These are phyloP conservation scores for Trichothecium sympodiale DNA, from an alignment of 2,329 filamentous ascomycete species.

Conservation along the genomic window DNA sequence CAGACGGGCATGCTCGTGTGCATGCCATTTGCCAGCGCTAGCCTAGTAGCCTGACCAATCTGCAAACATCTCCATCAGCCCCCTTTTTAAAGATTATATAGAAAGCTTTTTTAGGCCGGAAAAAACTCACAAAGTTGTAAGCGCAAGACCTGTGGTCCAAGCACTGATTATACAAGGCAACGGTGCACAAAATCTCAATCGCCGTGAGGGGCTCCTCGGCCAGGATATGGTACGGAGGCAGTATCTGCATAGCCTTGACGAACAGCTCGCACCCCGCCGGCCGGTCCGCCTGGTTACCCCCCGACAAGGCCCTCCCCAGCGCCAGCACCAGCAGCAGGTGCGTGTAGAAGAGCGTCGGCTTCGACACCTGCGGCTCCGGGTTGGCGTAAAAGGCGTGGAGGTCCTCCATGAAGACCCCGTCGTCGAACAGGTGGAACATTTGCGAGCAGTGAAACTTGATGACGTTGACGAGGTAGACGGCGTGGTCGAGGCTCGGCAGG, in stretches of 20 bases:
- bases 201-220: conserved; percentile 30
- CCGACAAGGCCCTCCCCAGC: conserved; percentile 42
- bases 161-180: conserved; percentile 40
- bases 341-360: conserved; percentile 32
- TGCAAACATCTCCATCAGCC: conserved; percentile 12
- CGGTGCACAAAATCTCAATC: conserved; percentile 38
- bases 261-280: conserved; percentile 37
- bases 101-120: not conserved
- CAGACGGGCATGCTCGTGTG: conserved; percentile 37
- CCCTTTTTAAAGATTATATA: too few relatives aligned
- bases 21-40: conserved; percentile 37
- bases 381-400: conserved; percentile 17
- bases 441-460: conserved; percentile 46
- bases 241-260: conserved; percentile 28
- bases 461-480: conserved; percentile 41
- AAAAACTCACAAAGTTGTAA: conserved; percentile 27
- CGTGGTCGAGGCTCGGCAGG: conserved; percentile 39
- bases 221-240: conserved; percentile 24
- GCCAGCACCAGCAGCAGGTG: conserved; percentile 43
- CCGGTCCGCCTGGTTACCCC: conserved; percentile 19
- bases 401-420: conserved; percentile 33
- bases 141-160: conserved; percentile 34
- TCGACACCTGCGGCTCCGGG: conserved; percentile 7
- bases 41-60: conserved; percentile 40
- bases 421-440: conserved; percentile 43